Percentiles rank a stretch among this genome's conserved stretches.
Conservation (phyloP, 805 yeast genomes). For the Zygoascus biomembranicola region DNA sequence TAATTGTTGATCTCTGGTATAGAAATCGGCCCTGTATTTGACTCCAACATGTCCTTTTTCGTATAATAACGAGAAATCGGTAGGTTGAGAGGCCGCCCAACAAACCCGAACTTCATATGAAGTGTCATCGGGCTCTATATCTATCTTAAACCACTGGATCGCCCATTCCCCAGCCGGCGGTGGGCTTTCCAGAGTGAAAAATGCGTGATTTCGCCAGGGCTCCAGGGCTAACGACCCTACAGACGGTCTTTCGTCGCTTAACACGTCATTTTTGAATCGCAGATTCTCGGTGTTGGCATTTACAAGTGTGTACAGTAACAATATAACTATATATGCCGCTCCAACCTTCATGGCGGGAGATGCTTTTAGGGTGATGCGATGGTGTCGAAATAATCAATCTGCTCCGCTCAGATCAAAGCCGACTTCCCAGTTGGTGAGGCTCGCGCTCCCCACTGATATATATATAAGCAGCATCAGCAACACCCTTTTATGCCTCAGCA, state of each 20-base stretch:
- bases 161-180: constrained; percentile 1
- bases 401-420: too few species aligned
- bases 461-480: too few species aligned
- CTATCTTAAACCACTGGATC: constrained; percentile 6
- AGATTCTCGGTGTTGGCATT: constrained; percentile 10
- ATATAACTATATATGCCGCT: not conserved
- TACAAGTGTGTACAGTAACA: not conserved
- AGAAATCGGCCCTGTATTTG: constrained; percentile 8
- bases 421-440: not conserved
- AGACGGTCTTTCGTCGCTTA: not conserved
- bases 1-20: constrained; percentile 6
- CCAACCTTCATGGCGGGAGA: not conserved
- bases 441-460: not conserved
- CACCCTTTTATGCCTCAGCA: too few species aligned
- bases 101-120: constrained; percentile 25
- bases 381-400: too few species aligned
- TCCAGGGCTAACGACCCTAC: not conserved
- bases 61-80: constrained; percentile 18
- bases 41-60: constrained; percentile 9
- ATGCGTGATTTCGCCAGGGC: not conserved
- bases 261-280: not conserved
- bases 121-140: constrained; percentile 1
- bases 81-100: constrained; percentile 30
- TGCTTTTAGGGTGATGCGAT: too few species aligned
- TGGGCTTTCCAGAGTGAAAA: not conserved